Base-by-base conservation (phyloP, 257 asterid genomes). In the Cinchona pubescens region DNA sequence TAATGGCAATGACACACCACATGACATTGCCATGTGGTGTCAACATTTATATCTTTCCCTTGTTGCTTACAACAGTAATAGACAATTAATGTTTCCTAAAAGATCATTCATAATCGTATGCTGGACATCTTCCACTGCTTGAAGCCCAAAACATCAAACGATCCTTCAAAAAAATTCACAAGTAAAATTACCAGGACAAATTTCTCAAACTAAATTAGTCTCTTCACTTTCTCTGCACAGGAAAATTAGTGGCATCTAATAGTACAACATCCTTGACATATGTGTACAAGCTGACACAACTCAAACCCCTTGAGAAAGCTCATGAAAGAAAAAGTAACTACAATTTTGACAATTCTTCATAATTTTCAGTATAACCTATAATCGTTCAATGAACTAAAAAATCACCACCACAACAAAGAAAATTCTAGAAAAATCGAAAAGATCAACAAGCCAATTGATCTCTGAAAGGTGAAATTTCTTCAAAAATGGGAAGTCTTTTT, bases 391-490 rank as follows among this genome's bases (percentile, higher is more conserved):
- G 35, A 25, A 10, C 61, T 40, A 38, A 21, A 53, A 65, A 65
- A 35, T n/a, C 23, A 56, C 15, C 37, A 37, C 56, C 18, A 13
- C 7, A 10, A 29, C 21, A 30, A 34, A 14, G 1, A 49, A 46
- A 40, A 37, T 13, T 42, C 19, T 38, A 67, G 43, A 51, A 12
- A 45, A 38, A 13, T 3, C 21, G 30, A 29, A 63, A 38, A 32
- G 80, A 84, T 93, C 96, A 89, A 83, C 98, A 91, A 21, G 92
- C 96, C 78, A 91, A 76, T 81, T 93, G 97, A 93, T 93, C 93
- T 86, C 92, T 87, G 77, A 82, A 83, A 21, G 92, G 80, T 56
- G 91, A 82, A 12, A 93, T 93, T 76, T 93, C 97, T 88, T 93
- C 97, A 58, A 93, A 93, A 69, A 93, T 90, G 25, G 98, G 98